Evolutionary conservation across 2,329 filamentous ascomycete species (phyloP), one percentile per base, ranked within the genome.

Genomic region (Apiospora kogelbergensis): DNA sequence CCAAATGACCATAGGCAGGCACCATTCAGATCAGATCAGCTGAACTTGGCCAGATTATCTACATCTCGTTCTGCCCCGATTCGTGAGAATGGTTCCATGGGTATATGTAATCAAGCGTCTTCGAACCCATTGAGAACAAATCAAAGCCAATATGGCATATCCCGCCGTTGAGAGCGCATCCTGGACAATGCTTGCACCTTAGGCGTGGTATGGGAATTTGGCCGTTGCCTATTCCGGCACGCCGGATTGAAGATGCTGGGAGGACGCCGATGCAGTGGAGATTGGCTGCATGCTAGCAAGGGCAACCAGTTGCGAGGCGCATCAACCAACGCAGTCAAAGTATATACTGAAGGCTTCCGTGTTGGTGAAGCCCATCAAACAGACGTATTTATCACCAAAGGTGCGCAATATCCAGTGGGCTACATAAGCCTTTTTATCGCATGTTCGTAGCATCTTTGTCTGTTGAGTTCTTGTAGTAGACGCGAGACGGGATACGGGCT

Each of bases 191-290:
- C 48, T 6, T 57, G 26, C 46, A n/a, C 15, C 26, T 15, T 53
- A 53, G 46, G 15, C 24, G 20, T 60, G 15, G n/a, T 37, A 60
- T 60, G 13, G 53, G 53, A 33, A 60, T 37, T 60, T 60, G 53
- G 53, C 53, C 53, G 53, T 60, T 60, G 33, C 53, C 53, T 60
- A 60, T 60, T 60, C 53, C 53, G 53, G 53, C 53, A 60, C 53
- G 53, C 53, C 53, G 53, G 53, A 11, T 60, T 57, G 48, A 26
- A 57, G 17, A 37, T 60, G 53, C 53, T 60, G 48, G 48, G 48
- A 57, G 24, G 30, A 42, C 5, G 40, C 40, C 22, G 30, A 26
- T 60, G 53, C 53, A 60, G 53, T 60, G 53, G 53, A 60, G 53
- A 60, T 60, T 60, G 53, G 53, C 7, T 60, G 53, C 53, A 60